Evolutionary conservation across 1,284 basidiomycete genomes (phyloP), one percentile per base, ranked within the genome.

Genomic region (Coniferiporia sulphurascens): DNA sequence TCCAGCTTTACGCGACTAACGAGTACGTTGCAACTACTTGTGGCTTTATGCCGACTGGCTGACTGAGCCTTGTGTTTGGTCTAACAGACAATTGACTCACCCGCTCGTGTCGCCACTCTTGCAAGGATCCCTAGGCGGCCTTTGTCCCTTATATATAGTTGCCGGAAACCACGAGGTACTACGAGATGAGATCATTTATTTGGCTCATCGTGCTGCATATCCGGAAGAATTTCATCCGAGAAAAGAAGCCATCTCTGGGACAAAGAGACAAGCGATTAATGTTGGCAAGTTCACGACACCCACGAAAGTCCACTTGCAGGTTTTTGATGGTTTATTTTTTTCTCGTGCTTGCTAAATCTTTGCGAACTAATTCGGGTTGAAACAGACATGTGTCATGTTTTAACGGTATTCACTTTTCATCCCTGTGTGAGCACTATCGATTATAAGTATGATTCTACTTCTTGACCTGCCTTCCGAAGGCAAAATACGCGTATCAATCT

Each of bases 1-100:
- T 93, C 34, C 92, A 95, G 70, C 74, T 90, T 8, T 93, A 94
- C 71, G 89, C 90, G 0, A 86, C 87, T 3, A 94, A 89, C 54
- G 82, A 84, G 83, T 83, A 67, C 36, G 80, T 67, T 34, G 21
- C 32, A 27, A 19, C 8, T 60, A 13, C 15, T 41, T 17, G 34
- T 41, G 8, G 22, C 43, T 35, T 38, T 48, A n/a, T 58, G 34
- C 50, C 38, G 50, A 17, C 52, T 48, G 60, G 21, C 21, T 9
- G 32, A 22, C 1, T 34, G 54, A 4, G 4, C 8, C 8, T 12
- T 38, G 4, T 12, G 17, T 46, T 50, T 17, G 44, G 4, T 4
- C 32, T 36, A 21, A 45, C 59, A 89, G 86, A 65, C 91, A 93
- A 70, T 75, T 94, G 7, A 82, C 81, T 1, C 89, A 93, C 69